Evolutionary conservation across 1,284 basidiomycete species (phyloP), one percentile per base, ranked within the genome.

Genomic region (Crocinoboletus sp.): DNA sequence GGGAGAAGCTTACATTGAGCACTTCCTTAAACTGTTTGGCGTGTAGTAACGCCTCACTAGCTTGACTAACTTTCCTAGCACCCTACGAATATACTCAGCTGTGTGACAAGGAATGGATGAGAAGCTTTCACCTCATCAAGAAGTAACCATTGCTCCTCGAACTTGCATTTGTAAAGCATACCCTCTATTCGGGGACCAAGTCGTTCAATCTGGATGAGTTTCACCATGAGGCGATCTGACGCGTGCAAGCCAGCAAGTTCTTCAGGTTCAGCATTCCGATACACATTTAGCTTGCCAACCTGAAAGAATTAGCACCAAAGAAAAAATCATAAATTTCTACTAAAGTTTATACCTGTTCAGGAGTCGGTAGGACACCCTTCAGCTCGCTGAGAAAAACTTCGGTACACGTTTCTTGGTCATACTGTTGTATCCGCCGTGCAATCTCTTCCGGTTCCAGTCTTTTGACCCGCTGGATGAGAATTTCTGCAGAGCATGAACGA

Each of bases 151-250:
- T 82, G 83, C 58, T 94, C 92, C 5, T 90, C 84, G 61, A 95
- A 96, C 20, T 80, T 78, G 47, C 82, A 81, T 56, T 84, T 85
- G 69, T 94, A 98, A 30, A 98, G 72, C 92, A 99, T 94, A 11
- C 93, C 88, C 59, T 96, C 85, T 50, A 98, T 86, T 20, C 96
- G 84, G 38, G 92, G 88, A 20, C 77, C 80, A n/a, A 99, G 74
- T 41, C 94, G 87, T 34, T 96, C 84, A 33, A 98, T 94, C 61
- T 97, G 93, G 62, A 99, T 96, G 32, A 98, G 74, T 55, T 96
- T 88, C 29, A 99, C 94, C 83, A 99, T 94, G 33, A 99, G 78
- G 19, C 96, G 82, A 69, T 99, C 95, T 7, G 96, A 89, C 3
- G 90, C 87, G 68, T 98, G 95, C 23, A 99, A 73, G 35, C 82